Evolutionary conservation across 352 stramenopile genomes (phyloP).

Genomic region (Paralagenidium karlingii): DNA sequence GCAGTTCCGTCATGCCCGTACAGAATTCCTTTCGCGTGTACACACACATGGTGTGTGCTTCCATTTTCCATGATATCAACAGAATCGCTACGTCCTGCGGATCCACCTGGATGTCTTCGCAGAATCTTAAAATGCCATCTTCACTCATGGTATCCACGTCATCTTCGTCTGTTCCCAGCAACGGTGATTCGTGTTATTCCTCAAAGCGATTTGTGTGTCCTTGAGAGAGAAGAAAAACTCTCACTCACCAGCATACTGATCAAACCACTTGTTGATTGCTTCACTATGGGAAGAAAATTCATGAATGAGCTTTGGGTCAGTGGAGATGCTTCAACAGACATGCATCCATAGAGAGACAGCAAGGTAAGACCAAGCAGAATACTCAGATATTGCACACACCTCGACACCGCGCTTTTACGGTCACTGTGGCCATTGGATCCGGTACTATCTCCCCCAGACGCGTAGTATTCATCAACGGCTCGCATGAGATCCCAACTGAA

Average conservation of each 20-base stretch:
- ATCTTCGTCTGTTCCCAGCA: slow-evolving; percentile 24
- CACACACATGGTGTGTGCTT: slow-evolving; percentile 71
- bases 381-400: no score
- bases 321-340: not conserved
- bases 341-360: no score
- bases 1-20: slow-evolving; percentile 62
- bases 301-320: not conserved
- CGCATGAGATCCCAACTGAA: slow-evolving; percentile 74
- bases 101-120: slow-evolving; percentile 65
- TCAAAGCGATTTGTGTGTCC: no score
- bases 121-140: slow-evolving; percentile 71
- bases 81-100: slow-evolving; percentile 65
- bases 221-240: not conserved
- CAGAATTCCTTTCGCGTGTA: slow-evolving; percentile 79
- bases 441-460: slow-evolving; percentile 48
- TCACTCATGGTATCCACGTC: slow-evolving; percentile 52
- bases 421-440: no score
- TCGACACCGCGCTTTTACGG: not conserved
- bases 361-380: no score
- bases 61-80: slow-evolving; percentile 83
- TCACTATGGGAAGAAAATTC: slow-evolving; percentile 3
- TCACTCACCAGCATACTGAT: slow-evolving; percentile 20
- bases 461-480: slow-evolving; percentile 68
- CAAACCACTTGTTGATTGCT: slow-evolving; percentile 45
- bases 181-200: not conserved